Evolutionary conservation across 139 green algal species (phyloP), one percentile per base, ranked within the genome.

Genomic region (Zygnema cylindricum): DNA sequence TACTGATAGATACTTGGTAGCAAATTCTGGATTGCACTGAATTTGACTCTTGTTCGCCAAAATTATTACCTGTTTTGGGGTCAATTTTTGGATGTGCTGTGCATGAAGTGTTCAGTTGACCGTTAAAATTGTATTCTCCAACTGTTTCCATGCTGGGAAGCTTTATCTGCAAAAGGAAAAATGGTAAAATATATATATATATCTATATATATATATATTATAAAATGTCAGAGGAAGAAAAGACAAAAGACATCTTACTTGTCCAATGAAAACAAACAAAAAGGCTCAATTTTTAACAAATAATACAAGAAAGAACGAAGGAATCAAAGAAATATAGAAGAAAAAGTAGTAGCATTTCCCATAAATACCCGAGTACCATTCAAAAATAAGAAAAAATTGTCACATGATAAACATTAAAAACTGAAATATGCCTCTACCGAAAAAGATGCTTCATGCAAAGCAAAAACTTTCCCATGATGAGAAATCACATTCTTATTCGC

Each of bases 41-140:
- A n/a, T n/a, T n/a, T n/a, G n/a, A n/a, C n/a, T n/a, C n/a, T n/a
- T n/a, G n/a, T n/a, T n/a, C n/a, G n/a, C n/a, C n/a, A n/a, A n/a
- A n/a, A n/a, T n/a, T n/a, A n/a, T n/a, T 79, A 33, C 87, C 87
- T 39, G 40, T 92, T 38, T 30, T 30, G 33, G 55, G 71, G 84
- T 92, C 77, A 23, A 95, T 39, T 92, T 98, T 98, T 71, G 96
- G 95, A 82, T 98, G 96, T 0, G 96, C 95, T 0, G 95, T 98
- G 92, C 97, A 96, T 32, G 88, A 30, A 39, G 76, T 81, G 55
- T 89, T 69, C 23, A 89, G 84, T 77, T 87, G 2, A 16, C 84
- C 84, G 84, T 85, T 73, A 35, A 89, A 86, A 69, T 69, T n/a
- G n/a, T 85, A 36, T 11, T 43, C 33, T 21, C 84, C 84, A 30